Evolutionary conservation across 2,329 filamentous ascomycete genomes (phyloP), one percentile per base, ranked within the genome.

Genomic region (Samsoniella hepiali): DNA sequence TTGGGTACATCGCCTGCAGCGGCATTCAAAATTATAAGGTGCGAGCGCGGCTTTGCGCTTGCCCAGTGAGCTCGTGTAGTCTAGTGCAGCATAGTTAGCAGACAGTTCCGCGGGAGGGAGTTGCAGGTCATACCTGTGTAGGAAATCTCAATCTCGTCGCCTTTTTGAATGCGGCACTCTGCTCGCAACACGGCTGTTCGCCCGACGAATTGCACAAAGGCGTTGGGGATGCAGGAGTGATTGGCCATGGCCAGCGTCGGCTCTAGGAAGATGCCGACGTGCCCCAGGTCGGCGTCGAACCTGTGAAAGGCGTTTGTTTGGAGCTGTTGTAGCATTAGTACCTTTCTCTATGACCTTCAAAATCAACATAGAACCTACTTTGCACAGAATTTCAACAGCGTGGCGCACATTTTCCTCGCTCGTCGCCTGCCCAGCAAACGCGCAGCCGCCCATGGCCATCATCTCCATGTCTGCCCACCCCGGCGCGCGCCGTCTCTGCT

Each of bases 261-360:
- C 66, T 87, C 82, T 44, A 88, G 73, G 65, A 84, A 88, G 36
- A 86, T 75, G 31, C 84, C 85, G 1, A 80, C 76, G 62, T 82
- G 76, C 1, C 78, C 81, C 8, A 82, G 71, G 67, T 88, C 84
- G 2, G 74, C 71, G 59, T 87, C 84, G 32, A 77, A 76, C 59
- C 83, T 76, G 68, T 84, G 83, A 70, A 88, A 88, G 4, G 84
- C 79, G 72, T 89, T 89, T 44, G 84, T 85, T 70, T 85, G 79
- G 64, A 87, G 80, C 84, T 88, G 63, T 27, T 1, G 1, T 10
- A 2, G 8, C 11, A 38, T 40, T 9, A 36, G 36, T 27, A 29
- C 22, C 22, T 22, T 45, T 8, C 4, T n/a, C 50, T 2, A 17
- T 4, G 11, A 29, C n/a, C 15, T 1, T 32, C 7, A 36, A 47